Base-by-base conservation (phyloP, 1,284 basidiomycete species). In the Ceratobasidium sp. region DNA sequence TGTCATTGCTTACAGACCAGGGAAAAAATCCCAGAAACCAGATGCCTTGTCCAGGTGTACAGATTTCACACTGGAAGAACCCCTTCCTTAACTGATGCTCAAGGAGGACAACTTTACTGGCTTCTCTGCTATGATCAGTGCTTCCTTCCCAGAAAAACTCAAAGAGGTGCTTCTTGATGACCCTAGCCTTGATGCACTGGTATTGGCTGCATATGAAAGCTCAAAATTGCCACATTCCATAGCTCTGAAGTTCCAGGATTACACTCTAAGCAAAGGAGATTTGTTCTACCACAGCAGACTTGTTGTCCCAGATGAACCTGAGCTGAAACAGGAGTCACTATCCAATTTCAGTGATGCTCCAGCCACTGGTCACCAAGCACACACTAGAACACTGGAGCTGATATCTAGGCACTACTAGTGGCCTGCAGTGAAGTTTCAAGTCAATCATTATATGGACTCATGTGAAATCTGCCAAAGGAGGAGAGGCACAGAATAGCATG, bases 301-400 rank as follows among this genome's bases (percentile, higher is more conserved):
- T 1, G 13, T 53, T 4, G 52, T 53, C 2, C 29, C 31, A 42
- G 42, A 67, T 25, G 45, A 70, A 15, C 34, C 53, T 25, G 52
- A 53, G 22, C 29, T 70, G 4, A 67, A 54, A 27, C 35, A 47
- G 31, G 38, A 40, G 17, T n/a, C 68, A 15, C 10, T 57, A 15
- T 1, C 53, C 29, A 29, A 55, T 13, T 65, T 67, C 53, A 62
- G 57, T 50, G 52, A 70, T 34, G 42, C 60, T 6, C 50, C 43
- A 4, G 42, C 50, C 8, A 27, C 54, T 3, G 64, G 79, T 6
- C 79, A 80, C 69, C 74, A 70, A 1, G 79, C n/a, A 70, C 20
- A n/a, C n/a, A n/a, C n/a, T n/a, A n/a, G n/a, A n/a, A n/a, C n/a
- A n/a, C n/a, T n/a, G n/a, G n/a, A n/a, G n/a, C n/a, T n/a, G n/a